Conservation (phyloP, 352 stramenopile species). For the Aphanomyces astaci region DNA sequence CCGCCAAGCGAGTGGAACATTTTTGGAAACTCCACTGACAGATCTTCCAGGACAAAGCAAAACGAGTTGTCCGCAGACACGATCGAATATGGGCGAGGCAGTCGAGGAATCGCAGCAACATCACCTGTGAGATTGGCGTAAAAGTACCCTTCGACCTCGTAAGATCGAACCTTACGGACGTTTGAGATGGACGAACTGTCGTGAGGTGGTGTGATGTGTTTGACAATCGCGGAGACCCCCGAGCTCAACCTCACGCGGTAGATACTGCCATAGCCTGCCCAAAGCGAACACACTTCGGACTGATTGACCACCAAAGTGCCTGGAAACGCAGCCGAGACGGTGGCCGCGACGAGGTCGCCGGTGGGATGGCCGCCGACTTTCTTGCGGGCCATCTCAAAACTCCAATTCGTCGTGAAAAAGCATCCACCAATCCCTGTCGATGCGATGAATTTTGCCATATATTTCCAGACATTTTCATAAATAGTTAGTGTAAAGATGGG, state of each 20-base stretch:
- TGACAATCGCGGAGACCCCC: not conserved
- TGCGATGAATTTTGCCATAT: no score
- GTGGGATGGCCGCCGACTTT: not conserved
- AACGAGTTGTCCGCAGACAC: not conserved
- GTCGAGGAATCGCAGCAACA: slow-evolving; percentile 1
- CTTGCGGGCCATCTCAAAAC: not conserved
- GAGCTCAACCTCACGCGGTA: slow-evolving; percentile 8
- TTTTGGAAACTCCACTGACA: slow-evolving; percentile 6
- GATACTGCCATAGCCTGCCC: slow-evolving; percentile 23
- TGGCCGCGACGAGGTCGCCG: not conserved
- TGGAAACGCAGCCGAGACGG: not conserved
- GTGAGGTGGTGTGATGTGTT: slow-evolving; percentile 4
- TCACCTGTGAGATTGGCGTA: not conserved
- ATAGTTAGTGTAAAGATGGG: no score
- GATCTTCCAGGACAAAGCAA: slow-evolving; percentile 21
- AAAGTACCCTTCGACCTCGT: slow-evolving; percentile 23
- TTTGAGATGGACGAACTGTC: slow-evolving; percentile 5
- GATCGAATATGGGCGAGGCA: not conserved
- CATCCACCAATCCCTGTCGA: no score
- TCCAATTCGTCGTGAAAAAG: no score
- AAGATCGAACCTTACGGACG: slow-evolving; percentile 12
- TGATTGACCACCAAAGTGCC: not conserved
- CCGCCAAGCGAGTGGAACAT: slow-evolving; percentile 8
- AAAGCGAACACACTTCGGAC: slow-evolving; percentile 16
- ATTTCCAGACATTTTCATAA: no score